Evolutionary conservation across 306 rosid genomes (phyloP).

Genomic region (Prunus armeniaca): DNA sequence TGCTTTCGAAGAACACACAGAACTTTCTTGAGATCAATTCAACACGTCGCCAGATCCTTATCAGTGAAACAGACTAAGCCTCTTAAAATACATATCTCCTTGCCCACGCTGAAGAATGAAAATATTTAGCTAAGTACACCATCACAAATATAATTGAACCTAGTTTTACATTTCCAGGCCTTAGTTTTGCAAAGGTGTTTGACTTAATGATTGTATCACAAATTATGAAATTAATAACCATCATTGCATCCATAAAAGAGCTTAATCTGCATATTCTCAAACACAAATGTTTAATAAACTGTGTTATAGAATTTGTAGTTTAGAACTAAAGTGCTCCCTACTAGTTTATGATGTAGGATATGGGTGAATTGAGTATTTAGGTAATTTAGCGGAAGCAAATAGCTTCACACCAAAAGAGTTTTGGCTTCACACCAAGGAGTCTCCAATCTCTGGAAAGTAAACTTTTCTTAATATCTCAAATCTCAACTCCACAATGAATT

Average conservation of each 20-base stretch:
- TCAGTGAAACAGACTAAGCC: neutral
- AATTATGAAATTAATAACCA: neutral
- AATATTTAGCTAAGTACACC: too few relatives aligned
- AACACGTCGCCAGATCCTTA: neutral
- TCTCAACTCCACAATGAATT: too few relatives aligned
- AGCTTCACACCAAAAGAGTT: too few relatives aligned
- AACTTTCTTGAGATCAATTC: neutral
- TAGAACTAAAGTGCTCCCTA: neutral
- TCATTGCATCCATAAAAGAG: neutral
- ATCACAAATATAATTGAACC: too few relatives aligned
- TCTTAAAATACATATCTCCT: neutral
- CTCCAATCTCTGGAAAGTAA: too few relatives aligned
- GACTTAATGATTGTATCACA: neutral
- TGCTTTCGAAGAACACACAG: neutral
- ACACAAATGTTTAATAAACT: neutral
- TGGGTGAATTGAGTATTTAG: too few relatives aligned
- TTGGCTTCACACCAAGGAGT: too few relatives aligned
- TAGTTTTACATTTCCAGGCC: neutral
- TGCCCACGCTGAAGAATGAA: neutral
- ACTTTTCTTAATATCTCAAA: too few relatives aligned
- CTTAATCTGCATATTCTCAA: neutral
- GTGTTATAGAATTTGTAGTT: neutral
- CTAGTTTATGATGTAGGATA: neutral
- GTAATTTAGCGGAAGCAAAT: too few relatives aligned
- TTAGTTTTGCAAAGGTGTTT: neutral